Conservation (phyloP, 1,284 basidiomycete species). For the Cryptococcus sp. region DNA sequence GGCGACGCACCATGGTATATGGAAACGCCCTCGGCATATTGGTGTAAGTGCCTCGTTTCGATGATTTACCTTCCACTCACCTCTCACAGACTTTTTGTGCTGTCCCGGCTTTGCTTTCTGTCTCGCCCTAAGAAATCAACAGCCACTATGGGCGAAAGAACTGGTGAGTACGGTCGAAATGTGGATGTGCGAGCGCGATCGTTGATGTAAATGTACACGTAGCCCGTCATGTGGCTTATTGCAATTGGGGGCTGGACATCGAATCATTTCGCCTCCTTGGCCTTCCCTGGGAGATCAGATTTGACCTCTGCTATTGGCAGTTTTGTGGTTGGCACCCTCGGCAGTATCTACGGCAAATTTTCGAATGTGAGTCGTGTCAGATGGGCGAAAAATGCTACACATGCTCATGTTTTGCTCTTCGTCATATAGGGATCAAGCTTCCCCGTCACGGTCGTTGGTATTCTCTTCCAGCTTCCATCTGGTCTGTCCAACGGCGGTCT, state of each 20-base stretch:
- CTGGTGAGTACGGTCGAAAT: conserved; percentile 56
- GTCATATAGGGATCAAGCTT: conserved; percentile 41
- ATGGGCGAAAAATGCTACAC: conserved; percentile 56
- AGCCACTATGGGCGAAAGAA: conserved; percentile 70
- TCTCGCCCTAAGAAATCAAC: conserved; percentile 74
- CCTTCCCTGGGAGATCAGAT: conserved; percentile 70
- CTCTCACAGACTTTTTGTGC: conserved; percentile 66
- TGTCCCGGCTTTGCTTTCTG: conserved; percentile 75
- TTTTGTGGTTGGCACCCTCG: conserved; percentile 77
- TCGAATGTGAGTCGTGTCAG: conserved; percentile 74
- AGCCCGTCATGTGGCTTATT: conserved; percentile 63
- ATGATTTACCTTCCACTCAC: not conserved
- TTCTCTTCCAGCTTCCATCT: conserved; percentile 83
- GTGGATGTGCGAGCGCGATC: not conserved
- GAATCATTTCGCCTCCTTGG: conserved; percentile 69
- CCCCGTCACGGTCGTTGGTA: conserved; percentile 62
- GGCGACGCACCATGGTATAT: conserved; percentile 55
- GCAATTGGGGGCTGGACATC: conserved; percentile 73
- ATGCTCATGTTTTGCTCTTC: conserved; percentile 5
- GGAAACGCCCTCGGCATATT: conserved; percentile 50
- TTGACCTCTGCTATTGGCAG: conserved; percentile 73
- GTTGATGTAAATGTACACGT: not conserved
- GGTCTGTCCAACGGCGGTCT: conserved; percentile 82
- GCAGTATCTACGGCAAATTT: conserved; percentile 80
- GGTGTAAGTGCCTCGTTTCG: conserved; percentile 50